Evolutionary conservation across 179 eudicot species (phyloP), one percentile per base, ranked within the genome.

Genomic region (Heliamphora pulchella): DNA sequence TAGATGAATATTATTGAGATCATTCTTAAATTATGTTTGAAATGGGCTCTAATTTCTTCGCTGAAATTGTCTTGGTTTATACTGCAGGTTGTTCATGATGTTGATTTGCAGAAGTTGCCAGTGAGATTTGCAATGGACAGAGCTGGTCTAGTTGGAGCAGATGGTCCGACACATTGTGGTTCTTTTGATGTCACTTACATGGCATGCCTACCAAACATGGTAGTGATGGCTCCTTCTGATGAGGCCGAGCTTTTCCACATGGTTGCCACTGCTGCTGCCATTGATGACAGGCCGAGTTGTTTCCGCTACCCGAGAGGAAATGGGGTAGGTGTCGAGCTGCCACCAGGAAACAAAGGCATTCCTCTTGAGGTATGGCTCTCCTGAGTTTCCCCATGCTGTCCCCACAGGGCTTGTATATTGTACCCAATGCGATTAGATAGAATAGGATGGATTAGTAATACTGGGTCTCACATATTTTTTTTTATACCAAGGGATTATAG

Each of bases 221-320:
- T 85, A 71, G 86, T 85, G 3, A 85, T 85, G 87, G 87, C 81
- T 51, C 98, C 98, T 65, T 86, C 98, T 0, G 98, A 95, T 73
- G 98, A 95, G 89, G 94, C 98, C 5, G 98, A 95, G 83, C 91
- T 95, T 43, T 91, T 88, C 84, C 90, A 93, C 85, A 93, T 95
- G 98, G 95, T 95, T 75, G 98, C 98, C 59, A 93, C 98, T 73
- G 98, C 98, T 61, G 95, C 98, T 51, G 93, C 98, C 79, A 91
- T 95, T 59, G 95, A 95, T 74, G 98, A 95, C 75, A 80, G 98
- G 68, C 98, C 98, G 4, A 87, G 92, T 76, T 95, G 98, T 84
- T 91, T 95, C 82, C 90, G 98, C 14, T 95, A 93, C 80, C 98
- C 98, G 4, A 86, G 97, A 81, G 98, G 98, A 70, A 95, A 95